Percentiles rank a stretch among this genome's conserved stretches.
phyloP scores from a whole-genome alignment of 2,329 filamentous ascomycete species.

The Ophiostoma quercus region DNA sequence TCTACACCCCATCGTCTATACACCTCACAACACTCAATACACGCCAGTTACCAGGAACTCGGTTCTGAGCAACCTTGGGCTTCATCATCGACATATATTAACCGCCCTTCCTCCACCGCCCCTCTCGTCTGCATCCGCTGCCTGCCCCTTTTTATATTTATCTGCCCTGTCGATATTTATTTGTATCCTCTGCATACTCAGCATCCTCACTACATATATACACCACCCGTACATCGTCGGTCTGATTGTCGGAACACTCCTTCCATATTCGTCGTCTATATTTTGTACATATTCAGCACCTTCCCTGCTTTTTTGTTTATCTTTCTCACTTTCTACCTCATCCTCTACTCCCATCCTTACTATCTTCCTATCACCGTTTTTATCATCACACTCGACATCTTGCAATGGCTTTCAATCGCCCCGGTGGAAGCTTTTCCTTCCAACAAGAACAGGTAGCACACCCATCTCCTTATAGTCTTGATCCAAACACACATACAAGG shows the following conservation, averaged over 20 bases:
- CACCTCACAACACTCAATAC: background rate
- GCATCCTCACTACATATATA: no score
- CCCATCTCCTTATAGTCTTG: constrained; percentile 14
- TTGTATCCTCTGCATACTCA: no score
- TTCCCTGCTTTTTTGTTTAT: background rate
- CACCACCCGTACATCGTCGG: background rate
- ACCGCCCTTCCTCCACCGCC: background rate
- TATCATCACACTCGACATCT: background rate
- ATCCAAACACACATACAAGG: background rate
- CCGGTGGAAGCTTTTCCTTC: constrained; percentile 30
- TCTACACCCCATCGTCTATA: background rate
- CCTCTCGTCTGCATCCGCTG: background rate
- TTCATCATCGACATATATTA: constrained; percentile 17
- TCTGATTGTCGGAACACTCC: background rate
- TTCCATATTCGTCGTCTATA: background rate
- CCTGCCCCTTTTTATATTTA: background rate
- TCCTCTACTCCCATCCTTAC: background rate
- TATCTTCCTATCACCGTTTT: background rate
- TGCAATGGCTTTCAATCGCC: constrained; percentile 33
- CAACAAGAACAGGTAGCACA: constrained; percentile 35
- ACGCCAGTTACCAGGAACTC: constrained; percentile 10
- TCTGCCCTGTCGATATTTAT: background rate
- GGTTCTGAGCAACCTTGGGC: constrained; percentile 17
- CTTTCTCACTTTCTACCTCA: background rate
- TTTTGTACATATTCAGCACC: background rate